Evolutionary conservation across 2,329 filamentous ascomycete species (phyloP).

Genomic region (Camillea tinctor): DNA sequence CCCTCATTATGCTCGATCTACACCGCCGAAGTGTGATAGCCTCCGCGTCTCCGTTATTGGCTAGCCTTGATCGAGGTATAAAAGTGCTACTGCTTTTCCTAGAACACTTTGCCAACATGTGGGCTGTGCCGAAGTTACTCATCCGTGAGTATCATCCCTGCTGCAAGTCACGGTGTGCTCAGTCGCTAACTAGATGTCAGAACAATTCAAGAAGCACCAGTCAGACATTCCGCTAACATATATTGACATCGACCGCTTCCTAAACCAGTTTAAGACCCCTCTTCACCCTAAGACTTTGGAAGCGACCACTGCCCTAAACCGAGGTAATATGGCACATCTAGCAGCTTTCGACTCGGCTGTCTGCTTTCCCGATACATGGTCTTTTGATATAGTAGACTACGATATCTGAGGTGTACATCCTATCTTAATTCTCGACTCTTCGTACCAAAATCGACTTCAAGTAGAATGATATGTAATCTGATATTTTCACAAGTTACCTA

Average conservation of each 20-base stretch:
- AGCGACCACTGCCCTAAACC: not conserved
- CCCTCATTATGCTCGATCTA: constrained; percentile 31
- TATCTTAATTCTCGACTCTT: not conserved
- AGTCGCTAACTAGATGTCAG: not conserved
- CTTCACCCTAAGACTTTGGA: constrained; percentile 20
- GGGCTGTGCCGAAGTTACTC: constrained; percentile 21
- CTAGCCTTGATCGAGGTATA: constrained; percentile 12
- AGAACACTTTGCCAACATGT: constrained; percentile 24
- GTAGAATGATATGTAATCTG: not conserved
- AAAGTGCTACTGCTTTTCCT: constrained; percentile 22
- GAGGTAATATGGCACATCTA: not conserved
- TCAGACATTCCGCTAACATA: constrained; percentile 13
- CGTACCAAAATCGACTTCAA: not conserved
- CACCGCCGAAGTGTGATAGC: constrained; percentile 23
- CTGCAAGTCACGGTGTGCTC: not conserved
- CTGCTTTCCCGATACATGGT: not conserved
- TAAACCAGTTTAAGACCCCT: constrained; percentile 21
- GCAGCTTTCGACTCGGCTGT: constrained; percentile 1
- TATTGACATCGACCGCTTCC: constrained; percentile 12
- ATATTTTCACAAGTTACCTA: not conserved
- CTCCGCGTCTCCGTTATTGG: constrained; percentile 5
- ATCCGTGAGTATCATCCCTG: constrained; percentile 15
- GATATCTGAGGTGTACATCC: not conserved
- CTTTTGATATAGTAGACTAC: not conserved
- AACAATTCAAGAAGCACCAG: not conserved